A percentile compares a stretch with the other conserved stretches of the same genome.
Conservation (phyloP, 805 yeast species). For the Spathaspora sp. region DNA sequence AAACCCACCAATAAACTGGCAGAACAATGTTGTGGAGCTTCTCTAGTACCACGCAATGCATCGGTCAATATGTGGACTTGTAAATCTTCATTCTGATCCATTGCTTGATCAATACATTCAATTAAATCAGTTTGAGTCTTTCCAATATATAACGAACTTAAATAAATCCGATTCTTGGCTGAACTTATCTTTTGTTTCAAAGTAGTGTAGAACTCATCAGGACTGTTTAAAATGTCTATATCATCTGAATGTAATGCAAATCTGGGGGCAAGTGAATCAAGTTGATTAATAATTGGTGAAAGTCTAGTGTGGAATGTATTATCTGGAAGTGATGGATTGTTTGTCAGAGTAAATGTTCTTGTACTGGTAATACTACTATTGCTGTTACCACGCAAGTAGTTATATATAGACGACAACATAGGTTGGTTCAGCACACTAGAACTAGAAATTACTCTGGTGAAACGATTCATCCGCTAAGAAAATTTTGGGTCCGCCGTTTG, state of each 20-base stretch:
- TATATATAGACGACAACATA: constrained; percentile 25
- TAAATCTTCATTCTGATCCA: constrained; percentile 55
- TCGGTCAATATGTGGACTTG: constrained; percentile 76
- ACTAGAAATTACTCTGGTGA: not conserved
- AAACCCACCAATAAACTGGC: constrained; percentile 71
- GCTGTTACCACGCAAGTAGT: constrained; percentile 17
- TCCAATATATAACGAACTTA: constrained; percentile 86
- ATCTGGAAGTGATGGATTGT: constrained; percentile 4
- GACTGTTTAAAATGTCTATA: constrained; percentile 60
- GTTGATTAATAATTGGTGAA: constrained; percentile 42
- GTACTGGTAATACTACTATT: not conserved
- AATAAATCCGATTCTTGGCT: constrained; percentile 68
- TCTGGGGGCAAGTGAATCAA: constrained; percentile 65
- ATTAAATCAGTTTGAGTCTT: constrained; percentile 75
- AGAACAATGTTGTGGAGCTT: constrained; percentile 72
- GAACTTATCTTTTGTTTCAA: constrained; percentile 57
- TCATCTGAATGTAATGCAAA: constrained; percentile 56
- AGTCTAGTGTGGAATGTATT: constrained; percentile 43
- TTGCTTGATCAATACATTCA: constrained; percentile 55
- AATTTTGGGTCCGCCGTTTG: not conserved
- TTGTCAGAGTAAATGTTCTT: not conserved
- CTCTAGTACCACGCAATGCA: constrained; percentile 90
- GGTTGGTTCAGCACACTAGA: not conserved
- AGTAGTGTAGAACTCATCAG: constrained; percentile 65
- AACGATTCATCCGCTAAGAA: not conserved